Evolutionary conservation across 148 eudicot genomes (phyloP).

Genomic region (Talinum fruticosum): DNA sequence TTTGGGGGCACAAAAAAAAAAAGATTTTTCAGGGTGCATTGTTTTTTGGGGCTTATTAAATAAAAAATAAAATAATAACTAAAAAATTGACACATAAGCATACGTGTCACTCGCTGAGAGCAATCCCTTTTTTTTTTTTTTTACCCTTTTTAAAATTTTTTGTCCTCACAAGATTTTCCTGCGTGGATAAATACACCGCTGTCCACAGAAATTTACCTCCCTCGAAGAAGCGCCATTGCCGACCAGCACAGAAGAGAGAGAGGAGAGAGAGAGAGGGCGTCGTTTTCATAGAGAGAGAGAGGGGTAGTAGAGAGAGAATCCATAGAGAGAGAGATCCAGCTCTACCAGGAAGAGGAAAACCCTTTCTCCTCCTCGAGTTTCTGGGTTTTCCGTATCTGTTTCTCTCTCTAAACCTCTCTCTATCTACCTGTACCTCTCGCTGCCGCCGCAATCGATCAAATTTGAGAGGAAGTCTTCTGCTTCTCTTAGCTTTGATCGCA

Average conservation of each 20-base stretch:
- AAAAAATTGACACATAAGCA: background rate
- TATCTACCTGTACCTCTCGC: background rate
- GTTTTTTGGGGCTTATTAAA: no score
- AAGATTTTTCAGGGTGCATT: no score
- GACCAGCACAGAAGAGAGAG: conserved; percentile 4
- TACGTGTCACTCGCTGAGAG: background rate
- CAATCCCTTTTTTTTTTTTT: background rate
- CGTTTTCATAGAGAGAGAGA: background rate
- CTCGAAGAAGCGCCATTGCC: conserved; percentile 23
- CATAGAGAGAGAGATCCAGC: conserved; percentile 4
- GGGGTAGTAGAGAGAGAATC: conserved; percentile 8
- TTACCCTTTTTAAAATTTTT: background rate
- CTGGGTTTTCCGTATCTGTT: conserved; percentile 14
- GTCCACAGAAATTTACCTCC: background rate
- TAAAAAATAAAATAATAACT: no score
- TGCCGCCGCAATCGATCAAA: conserved; percentile 3
- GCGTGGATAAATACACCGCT: conserved; percentile 11
- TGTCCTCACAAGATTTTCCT: background rate
- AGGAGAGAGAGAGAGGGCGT: background rate
- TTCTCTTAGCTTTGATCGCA: conserved; percentile 15
- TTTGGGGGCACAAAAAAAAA: no score
- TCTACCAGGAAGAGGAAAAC: background rate
- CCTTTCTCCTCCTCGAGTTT: background rate
- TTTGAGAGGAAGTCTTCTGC: background rate
- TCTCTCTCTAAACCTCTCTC: background rate